Evolutionary conservation across 2,329 filamentous ascomycete species (phyloP).

Genomic region (Nigrograna mackinnonii): DNA sequence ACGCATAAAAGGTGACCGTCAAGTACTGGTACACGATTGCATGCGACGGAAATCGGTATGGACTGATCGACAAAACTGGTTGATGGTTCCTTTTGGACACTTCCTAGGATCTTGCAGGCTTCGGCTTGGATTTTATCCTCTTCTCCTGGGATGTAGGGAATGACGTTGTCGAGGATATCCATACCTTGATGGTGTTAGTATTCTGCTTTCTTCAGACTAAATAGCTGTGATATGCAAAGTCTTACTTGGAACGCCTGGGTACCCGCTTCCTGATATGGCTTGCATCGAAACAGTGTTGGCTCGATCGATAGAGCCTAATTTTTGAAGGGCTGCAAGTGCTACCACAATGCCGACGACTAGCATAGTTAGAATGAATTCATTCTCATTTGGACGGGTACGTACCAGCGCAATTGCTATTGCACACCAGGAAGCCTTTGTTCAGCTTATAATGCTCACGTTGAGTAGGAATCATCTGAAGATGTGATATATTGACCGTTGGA

Average conservation of each 20-base stretch:
- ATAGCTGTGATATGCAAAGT: neutral
- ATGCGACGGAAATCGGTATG: slow-evolving; percentile 81
- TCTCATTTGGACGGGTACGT: slow-evolving; percentile 56
- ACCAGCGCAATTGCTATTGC: slow-evolving; percentile 92
- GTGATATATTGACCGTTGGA: slow-evolving; percentile 88
- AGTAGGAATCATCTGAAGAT: slow-evolving; percentile 87
- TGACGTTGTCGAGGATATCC: slow-evolving; percentile 89
- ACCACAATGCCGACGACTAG: slow-evolving; percentile 96
- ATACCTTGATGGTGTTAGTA: slow-evolving; percentile 53
- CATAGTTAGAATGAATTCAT: slow-evolving; percentile 85
- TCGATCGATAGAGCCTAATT: slow-evolving; percentile 42
- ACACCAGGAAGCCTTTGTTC: slow-evolving; percentile 87
- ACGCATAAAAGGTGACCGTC: slow-evolving; percentile 97
- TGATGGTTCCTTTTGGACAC: slow-evolving; percentile 65
- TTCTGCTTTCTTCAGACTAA: neutral
- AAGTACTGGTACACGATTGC: slow-evolving; percentile 91
- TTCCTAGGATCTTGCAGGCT: slow-evolving; percentile 90
- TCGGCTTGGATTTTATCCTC: slow-evolving; percentile 97
- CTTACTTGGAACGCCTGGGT: slow-evolving; percentile 75
- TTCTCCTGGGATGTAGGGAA: slow-evolving; percentile 82
- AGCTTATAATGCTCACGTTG: slow-evolving; percentile 75
- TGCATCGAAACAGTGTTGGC: slow-evolving; percentile 63
- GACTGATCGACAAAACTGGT: slow-evolving; percentile 78
- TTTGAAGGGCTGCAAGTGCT: neutral
- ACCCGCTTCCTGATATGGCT: slow-evolving; percentile 90